Conservation (phyloP, 192 early-diverging fungal species). For the Coemansia sp. region DNA sequence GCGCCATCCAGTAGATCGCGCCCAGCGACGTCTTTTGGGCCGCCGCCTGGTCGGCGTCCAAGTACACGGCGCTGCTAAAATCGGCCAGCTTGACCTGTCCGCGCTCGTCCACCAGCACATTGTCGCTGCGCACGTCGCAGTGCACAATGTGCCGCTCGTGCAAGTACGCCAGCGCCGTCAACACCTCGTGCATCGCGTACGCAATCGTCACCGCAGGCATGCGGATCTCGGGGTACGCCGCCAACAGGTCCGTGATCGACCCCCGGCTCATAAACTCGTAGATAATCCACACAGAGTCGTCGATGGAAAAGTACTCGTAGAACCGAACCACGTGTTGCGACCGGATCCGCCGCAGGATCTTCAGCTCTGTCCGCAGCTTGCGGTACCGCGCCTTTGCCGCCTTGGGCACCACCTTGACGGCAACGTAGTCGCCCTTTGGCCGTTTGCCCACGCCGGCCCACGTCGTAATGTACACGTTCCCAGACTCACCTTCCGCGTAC, state of each 20-base stretch:
- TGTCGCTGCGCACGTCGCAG: constrained; percentile 61
- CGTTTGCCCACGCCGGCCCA: constrained; percentile 40
- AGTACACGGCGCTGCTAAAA: constrained; percentile 53
- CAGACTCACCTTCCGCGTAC: constrained; percentile 59
- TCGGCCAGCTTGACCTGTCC: constrained; percentile 73
- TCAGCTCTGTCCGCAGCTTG: constrained; percentile 56
- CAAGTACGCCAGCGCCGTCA: constrained; percentile 56
- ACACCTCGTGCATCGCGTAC: constrained; percentile 49
- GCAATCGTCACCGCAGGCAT: constrained; percentile 47
- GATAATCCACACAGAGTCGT: constrained; percentile 59
- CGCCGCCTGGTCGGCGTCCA: constrained; percentile 41
- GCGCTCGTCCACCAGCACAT: constrained; percentile 54
- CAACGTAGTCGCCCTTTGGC: constrained; percentile 46
- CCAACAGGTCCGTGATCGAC: constrained; percentile 56
- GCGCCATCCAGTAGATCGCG: constrained; percentile 60
- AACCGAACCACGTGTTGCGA: constrained; percentile 56
- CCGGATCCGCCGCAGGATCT: constrained; percentile 54
- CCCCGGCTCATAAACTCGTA: constrained; percentile 61
- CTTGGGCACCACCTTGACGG: constrained; percentile 56
- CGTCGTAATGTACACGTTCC: constrained; percentile 50
- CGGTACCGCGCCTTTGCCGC: constrained; percentile 51
- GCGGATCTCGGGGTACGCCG: constrained; percentile 51
- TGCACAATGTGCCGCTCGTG: constrained; percentile 55
- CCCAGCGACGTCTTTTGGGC: constrained; percentile 50
- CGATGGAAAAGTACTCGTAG: constrained; percentile 56